Evolutionary conservation across 306 rosid genomes (phyloP).

Genomic region (Gleditsia sinensis): DNA sequence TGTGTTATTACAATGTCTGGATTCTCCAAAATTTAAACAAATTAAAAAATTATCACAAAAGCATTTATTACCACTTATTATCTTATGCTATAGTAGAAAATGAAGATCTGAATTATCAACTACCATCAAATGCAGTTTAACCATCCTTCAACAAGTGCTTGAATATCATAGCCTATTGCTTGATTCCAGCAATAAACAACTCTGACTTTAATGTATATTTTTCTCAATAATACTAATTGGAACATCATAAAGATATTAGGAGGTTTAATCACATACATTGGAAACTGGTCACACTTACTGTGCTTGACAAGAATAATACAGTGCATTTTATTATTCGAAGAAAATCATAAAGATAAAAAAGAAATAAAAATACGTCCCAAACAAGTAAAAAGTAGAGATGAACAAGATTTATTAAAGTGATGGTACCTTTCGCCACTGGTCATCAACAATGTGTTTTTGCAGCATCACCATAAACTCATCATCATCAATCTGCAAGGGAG

Average conservation of each 20-base stretch:
- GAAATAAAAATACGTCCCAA: background rate
- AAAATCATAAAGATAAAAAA: background rate
- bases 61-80: constrained; percentile 12
- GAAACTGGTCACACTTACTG: background rate
- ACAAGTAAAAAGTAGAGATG: background rate
- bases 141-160: constrained; percentile 15
- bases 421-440: constrained; percentile 81
- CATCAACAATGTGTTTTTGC: constrained; percentile 72
- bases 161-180: background rate
- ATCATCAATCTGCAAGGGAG: constrained; percentile 63
- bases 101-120: constrained; percentile 4
- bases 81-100: constrained; percentile 16
- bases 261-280: background rate
- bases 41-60: constrained; percentile 9
- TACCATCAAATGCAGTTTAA: constrained; percentile 21
- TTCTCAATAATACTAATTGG: background rate
- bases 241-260: background rate
- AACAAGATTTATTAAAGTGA: constrained; percentile 19
- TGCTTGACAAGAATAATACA: constrained; percentile 8
- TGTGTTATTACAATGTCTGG: background rate
- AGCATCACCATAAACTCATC: constrained; percentile 62
- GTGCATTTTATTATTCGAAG: constrained; percentile 11
- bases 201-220: constrained; percentile 7
- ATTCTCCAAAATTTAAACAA: no score
- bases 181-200: constrained; percentile 1